Percentiles rank a stretch among this genome's conserved stretches.
Evolutionary conservation across 2,329 filamentous ascomycete species (phyloP).

Genomic region (Calonectria pauciramosa): DNA sequence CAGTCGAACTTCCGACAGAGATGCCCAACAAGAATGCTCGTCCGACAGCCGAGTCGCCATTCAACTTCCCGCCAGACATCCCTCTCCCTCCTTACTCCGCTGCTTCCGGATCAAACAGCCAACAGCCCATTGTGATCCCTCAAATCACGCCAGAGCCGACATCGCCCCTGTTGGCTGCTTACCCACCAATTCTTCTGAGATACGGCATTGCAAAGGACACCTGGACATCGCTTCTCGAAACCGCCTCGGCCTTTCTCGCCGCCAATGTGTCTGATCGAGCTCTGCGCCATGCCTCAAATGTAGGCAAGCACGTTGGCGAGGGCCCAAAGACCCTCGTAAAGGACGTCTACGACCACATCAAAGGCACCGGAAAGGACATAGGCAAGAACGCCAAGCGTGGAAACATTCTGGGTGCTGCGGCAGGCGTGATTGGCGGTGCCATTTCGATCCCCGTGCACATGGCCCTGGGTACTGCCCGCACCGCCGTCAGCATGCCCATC

Average conservation of each 20-base stretch:
- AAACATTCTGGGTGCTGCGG: slow-evolving; percentile 55
- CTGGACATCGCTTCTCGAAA: slow-evolving; percentile 53
- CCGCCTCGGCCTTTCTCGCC: slow-evolving; percentile 61
- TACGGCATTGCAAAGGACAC: slow-evolving; percentile 53
- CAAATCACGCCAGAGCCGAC: slow-evolving; percentile 52
- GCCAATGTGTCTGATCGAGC: slow-evolving; percentile 61
- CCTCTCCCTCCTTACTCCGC: slow-evolving; percentile 49
- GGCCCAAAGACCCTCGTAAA: slow-evolving; percentile 54
- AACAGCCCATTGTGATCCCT: slow-evolving; percentile 56
- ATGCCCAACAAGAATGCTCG: not conserved
- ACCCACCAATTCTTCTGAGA: slow-evolving; percentile 53
- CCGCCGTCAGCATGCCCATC: slow-evolving; percentile 51
- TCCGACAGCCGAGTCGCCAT: slow-evolving; percentile 53
- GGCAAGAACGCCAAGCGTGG: slow-evolving; percentile 53
- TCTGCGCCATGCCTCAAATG: slow-evolving; percentile 57
- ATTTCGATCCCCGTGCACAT: slow-evolving; percentile 56
- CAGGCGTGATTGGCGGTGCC: slow-evolving; percentile 52
- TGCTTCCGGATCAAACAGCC: slow-evolving; percentile 29
- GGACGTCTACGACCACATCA: slow-evolving; percentile 53
- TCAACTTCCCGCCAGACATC: slow-evolving; percentile 54
- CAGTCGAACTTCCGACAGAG: not conserved
- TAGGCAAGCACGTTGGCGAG: slow-evolving; percentile 52
- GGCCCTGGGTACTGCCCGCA: slow-evolving; percentile 53
- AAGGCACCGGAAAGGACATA: slow-evolving; percentile 53
- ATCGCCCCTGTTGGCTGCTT: slow-evolving; percentile 56